phyloP scores from a whole-genome alignment of 1,284 basidiomycete genomes.

The Boletus coffeatus region DNA sequence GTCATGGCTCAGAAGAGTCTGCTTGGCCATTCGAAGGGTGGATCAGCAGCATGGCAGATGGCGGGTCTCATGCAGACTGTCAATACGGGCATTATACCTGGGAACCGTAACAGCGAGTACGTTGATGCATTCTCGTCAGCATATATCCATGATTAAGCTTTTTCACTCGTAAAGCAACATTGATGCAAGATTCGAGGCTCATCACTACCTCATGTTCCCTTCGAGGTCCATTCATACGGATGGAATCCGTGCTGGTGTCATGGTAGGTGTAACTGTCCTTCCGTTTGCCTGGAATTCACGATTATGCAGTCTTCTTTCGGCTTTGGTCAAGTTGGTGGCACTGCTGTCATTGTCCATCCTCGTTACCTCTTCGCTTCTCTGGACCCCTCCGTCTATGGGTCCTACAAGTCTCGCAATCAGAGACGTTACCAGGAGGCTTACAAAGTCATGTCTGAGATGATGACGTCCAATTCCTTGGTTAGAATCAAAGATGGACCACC shows the following conservation, averaged over 20 bases:
- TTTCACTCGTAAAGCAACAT: slow-evolving; percentile 62
- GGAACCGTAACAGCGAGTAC: slow-evolving; percentile 93
- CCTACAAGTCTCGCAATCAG: slow-evolving; percentile 70
- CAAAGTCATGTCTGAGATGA: slow-evolving; percentile 92
- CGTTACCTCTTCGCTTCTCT: slow-evolving; percentile 87
- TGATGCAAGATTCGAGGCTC: slow-evolving; percentile 87
- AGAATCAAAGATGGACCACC: slow-evolving; percentile 95
- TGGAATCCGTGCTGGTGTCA: slow-evolving; percentile 85
- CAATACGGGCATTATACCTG: slow-evolving; percentile 86
- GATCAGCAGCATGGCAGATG: slow-evolving; percentile 97
- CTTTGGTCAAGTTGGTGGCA: slow-evolving; percentile 98
- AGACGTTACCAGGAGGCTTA: slow-evolving; percentile 74
- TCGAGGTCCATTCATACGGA: slow-evolving; percentile 94
- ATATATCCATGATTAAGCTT: slow-evolving; percentile 17
- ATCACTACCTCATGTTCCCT: slow-evolving; percentile 93
- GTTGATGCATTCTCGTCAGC: slow-evolving; percentile 29
- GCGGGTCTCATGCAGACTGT: slow-evolving; percentile 90
- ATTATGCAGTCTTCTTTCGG: slow-evolving; percentile 84
- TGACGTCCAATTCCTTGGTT: slow-evolving; percentile 90
- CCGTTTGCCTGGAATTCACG: not conserved
- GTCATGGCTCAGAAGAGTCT: slow-evolving; percentile 97
- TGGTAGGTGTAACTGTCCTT: slow-evolving; percentile 45
- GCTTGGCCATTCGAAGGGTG: slow-evolving; percentile 95
- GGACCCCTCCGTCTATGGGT: slow-evolving; percentile 66
- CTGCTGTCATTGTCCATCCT: slow-evolving; percentile 84